Conservation (phyloP, 2,329 filamentous ascomycete species). For the Trichophyton schoenleinii region DNA sequence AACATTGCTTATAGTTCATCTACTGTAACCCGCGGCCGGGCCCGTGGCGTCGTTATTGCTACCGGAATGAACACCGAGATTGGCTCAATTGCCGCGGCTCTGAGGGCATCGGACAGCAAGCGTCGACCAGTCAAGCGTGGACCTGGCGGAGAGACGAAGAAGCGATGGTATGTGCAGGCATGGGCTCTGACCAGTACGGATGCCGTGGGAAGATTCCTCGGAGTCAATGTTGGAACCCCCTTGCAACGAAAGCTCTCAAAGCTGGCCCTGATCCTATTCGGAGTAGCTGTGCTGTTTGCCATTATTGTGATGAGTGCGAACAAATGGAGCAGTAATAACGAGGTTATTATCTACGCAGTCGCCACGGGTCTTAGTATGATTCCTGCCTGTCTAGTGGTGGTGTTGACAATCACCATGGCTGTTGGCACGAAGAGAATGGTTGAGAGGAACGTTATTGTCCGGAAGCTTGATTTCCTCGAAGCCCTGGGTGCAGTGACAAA, state of each 20-base stretch:
- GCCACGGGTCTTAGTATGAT: conserved; percentile 50
- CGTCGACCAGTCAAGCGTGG: conserved; percentile 41
- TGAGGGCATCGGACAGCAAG: conserved; percentile 48
- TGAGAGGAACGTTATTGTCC: conserved; percentile 44
- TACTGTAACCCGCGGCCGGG: conserved; percentile 50
- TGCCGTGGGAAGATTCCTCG: conserved; percentile 51
- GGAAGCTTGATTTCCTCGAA: conserved; percentile 45
- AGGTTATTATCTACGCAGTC: conserved; percentile 55
- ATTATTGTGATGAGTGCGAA: conserved; percentile 58
- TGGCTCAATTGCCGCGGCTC: conserved; percentile 50
- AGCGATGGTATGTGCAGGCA: conserved; percentile 42
- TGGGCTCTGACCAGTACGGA: conserved; percentile 44
- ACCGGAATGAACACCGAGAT: conserved; percentile 52
- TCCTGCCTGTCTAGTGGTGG: conserved; percentile 50
- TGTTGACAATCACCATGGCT: conserved; percentile 56
- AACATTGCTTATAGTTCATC: conserved; percentile 52
- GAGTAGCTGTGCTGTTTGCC: conserved; percentile 54
- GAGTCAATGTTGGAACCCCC: conserved; percentile 56
- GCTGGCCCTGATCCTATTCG: conserved; percentile 54
- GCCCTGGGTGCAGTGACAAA: conserved; percentile 51
- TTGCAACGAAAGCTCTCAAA: conserved; percentile 56
- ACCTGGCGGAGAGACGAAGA: conserved; percentile 37
- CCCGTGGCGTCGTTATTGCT: conserved; percentile 47
- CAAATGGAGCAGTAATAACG: conserved; percentile 40
- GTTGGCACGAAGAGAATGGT: conserved; percentile 49